Conservation (phyloP, 495 filamentous ascomycete genomes). For the Choiromyces venosus region DNA sequence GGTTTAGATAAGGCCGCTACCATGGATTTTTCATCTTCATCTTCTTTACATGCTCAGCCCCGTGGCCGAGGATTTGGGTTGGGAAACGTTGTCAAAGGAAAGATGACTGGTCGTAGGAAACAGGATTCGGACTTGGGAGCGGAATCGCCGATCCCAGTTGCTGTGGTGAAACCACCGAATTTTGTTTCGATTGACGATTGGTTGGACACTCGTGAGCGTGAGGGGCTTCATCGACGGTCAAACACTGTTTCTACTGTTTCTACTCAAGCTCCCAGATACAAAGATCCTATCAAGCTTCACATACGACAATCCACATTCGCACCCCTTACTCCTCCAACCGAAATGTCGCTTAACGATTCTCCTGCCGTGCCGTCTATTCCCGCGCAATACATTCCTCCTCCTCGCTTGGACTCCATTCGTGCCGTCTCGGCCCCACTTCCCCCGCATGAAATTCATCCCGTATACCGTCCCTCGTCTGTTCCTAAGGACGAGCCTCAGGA, state of each 20-base stretch:
- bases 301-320: constrained; percentile 39
- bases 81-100: constrained; percentile 36
- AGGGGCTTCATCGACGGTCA: constrained; percentile 31
- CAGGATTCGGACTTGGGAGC: neutral
- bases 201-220: constrained; percentile 35
- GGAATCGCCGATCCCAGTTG: constrained; percentile 20
- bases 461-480: neutral
- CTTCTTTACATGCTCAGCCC: neutral
- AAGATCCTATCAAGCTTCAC: constrained; percentile 24
- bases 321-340: constrained; percentile 27
- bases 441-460: constrained; percentile 5
- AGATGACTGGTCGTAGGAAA: constrained; percentile 25
- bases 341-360: constrained; percentile 8
- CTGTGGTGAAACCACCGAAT: constrained; percentile 31
- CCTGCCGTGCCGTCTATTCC: constrained; percentile 22
- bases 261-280: constrained; percentile 24
- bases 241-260: constrained; percentile 30
- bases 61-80: constrained; percentile 27
- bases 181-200: constrained; percentile 41
- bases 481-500: constrained; percentile 1
- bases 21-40: neutral
- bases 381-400: constrained; percentile 19
- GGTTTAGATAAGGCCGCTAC: neutral
- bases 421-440: neutral
- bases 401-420: neutral